A percentile compares a stretch with the other conserved stretches of the same genome.
Conservation (phyloP, 345 rosid species). For the Populus simonii region DNA sequence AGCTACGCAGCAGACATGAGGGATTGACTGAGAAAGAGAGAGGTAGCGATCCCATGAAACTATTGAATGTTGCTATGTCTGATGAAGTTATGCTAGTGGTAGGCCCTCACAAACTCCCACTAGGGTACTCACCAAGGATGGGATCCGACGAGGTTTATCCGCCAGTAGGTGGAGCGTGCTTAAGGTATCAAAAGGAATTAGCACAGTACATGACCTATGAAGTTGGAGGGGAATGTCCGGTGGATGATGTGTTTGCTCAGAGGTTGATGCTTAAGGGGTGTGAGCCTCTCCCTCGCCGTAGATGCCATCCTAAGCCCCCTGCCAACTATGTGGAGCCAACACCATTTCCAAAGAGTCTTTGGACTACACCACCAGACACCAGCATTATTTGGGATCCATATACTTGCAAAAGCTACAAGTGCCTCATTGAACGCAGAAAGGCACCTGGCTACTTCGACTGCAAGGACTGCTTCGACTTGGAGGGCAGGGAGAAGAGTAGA, state of each 20-base stretch:
- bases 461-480: constrained; percentile 48
- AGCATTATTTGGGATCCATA: constrained; percentile 50
- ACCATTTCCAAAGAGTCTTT: constrained; percentile 33
- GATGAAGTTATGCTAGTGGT: constrained; percentile 38
- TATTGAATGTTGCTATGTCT: background rate
- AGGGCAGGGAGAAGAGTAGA: constrained; percentile 37
- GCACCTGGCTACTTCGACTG: constrained; percentile 39
- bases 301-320: constrained; percentile 44
- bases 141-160: constrained; percentile 38
- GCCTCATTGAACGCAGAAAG: constrained; percentile 36
- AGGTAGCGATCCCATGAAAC: too few species aligned
- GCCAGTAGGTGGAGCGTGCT: constrained; percentile 39
- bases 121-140: constrained; percentile 34
- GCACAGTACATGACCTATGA: constrained; percentile 41
- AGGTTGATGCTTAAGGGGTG: constrained; percentile 47
- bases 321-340: constrained; percentile 34
- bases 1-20: constrained; percentile 18
- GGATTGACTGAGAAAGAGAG: background rate
- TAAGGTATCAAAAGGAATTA: constrained; percentile 43
- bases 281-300: constrained; percentile 49
- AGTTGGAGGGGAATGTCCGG: constrained; percentile 43
- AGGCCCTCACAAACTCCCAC: constrained; percentile 41
- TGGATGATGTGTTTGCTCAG: constrained; percentile 48
- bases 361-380: constrained; percentile 37
- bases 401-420: constrained; percentile 46